Conservation (phyloP, 176 grass and related monocot species). For the Carex kokanica region DNA sequence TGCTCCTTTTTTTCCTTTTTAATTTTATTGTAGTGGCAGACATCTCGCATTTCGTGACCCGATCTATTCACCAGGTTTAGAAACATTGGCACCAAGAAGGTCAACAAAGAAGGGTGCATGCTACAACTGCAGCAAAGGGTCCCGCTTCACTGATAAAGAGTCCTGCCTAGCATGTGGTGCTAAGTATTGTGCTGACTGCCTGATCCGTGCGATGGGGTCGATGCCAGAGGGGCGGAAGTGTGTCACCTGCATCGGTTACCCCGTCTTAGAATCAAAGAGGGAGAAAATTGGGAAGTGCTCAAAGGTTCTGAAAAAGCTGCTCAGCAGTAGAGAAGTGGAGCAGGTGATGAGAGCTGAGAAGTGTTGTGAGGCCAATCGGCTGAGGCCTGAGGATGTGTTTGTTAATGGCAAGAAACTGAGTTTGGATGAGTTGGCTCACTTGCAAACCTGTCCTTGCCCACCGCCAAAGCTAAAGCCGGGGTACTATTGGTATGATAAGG, state of each 20-base stretch:
- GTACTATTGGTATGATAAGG: slow-evolving; percentile 95
- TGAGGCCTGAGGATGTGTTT: slow-evolving; percentile 69
- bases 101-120: slow-evolving; percentile 41
- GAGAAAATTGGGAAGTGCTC: slow-evolving; percentile 57
- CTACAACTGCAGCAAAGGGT: slow-evolving; percentile 63
- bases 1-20: not conserved
- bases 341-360: slow-evolving; percentile 79
- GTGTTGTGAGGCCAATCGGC: slow-evolving; percentile 59
- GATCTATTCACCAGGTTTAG: not conserved
- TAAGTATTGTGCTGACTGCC: slow-evolving; percentile 62
- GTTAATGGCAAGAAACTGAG: slow-evolving; percentile 62
- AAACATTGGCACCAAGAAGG: not conserved
- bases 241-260: slow-evolving; percentile 58
- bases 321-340: slow-evolving; percentile 66
- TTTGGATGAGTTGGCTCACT: slow-evolving; percentile 52
- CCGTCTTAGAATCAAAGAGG: slow-evolving; percentile 59
- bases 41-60: not conserved
- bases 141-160: slow-evolving; percentile 66
- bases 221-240: slow-evolving; percentile 96
- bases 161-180: slow-evolving; percentile 70
- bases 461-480: slow-evolving; percentile 68
- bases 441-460: slow-evolving; percentile 59
- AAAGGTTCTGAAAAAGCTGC: slow-evolving; percentile 56
- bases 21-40: not conserved
- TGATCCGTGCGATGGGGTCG: slow-evolving; percentile 86